Evolutionary conservation across 129 eudicot species (phyloP), one percentile per base, ranked within the genome.

Genomic region (Ambrosia trifida): DNA sequence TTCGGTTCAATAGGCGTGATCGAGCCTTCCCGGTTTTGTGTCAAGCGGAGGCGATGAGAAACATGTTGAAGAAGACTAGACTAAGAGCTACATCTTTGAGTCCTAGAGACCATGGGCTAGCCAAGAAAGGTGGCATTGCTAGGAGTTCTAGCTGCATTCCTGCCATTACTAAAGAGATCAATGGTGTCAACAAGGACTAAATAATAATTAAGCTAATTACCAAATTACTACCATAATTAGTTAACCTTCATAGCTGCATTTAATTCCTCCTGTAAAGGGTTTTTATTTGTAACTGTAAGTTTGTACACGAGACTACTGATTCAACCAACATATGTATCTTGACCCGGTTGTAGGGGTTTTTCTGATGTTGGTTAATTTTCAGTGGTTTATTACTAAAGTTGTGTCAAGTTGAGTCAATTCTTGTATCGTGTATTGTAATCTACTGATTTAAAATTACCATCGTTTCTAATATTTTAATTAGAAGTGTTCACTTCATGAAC

Each of bases 91-190:
- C 85, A 73, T 89, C 96, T 45, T 52, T 78, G 66, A 82, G 89
- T 66, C 85, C 87, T 0, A 81, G 87, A 72, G 91, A 85, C 11
- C 80, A 76, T 1, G 82, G 66, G 8, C 79, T 36, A 5, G 14
- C 43, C 17, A 89, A 81, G 73, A 78, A 56, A 11, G 90, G 92
- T 63, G 86, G 86, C 7, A 89, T 89, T 10, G 70, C 88, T 2
- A 86, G 96, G 51, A 89, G 96, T 79, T 89, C 96, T 0, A 89
- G 96, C 64, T 89, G 96, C 36, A 89, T 86, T 70, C 88, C 96
- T 19, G 89, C 90, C 49, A 74, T 88, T 47, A 83, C 85, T 10
- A 80, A 79, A 76, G 88, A 80, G 56, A 75, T 85, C 69, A 85
- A 68, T 53, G 76, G 76, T 10, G 36, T 49, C 50, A 40, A 63